Conservation (phyloP, 495 filamentous ascomycete species). For the Entonaema liquescens region DNA sequence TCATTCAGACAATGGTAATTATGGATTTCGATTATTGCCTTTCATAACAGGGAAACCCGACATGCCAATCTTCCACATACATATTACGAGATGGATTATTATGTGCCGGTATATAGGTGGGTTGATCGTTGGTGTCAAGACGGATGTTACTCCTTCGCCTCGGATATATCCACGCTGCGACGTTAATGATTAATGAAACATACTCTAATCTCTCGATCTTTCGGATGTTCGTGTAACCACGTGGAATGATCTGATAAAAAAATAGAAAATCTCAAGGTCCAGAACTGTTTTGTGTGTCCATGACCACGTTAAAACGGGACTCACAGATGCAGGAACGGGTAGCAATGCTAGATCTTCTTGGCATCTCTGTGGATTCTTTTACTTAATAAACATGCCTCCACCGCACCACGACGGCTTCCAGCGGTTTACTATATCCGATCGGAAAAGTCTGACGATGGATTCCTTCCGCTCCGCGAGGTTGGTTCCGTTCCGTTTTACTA, state of each 20-base stretch:
- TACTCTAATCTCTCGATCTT: constrained; percentile 19
- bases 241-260: constrained; percentile 30
- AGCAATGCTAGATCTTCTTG: constrained; percentile 38
- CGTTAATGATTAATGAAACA: too few species aligned
- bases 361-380: constrained; percentile 7
- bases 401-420: constrained; percentile 18
- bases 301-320: constrained; percentile 23
- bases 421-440: constrained; percentile 23
- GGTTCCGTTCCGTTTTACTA: not conserved
- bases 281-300: constrained; percentile 14
- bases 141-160: not conserved
- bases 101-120: constrained; percentile 15
- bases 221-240: constrained; percentile 35
- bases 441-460: not conserved
- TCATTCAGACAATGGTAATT: constrained; percentile 1
- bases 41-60: not conserved
- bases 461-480: not conserved
- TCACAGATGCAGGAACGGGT: constrained; percentile 35
- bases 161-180: constrained; percentile 9
- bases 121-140: constrained; percentile 5
- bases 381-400: constrained; percentile 4
- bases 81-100: constrained; percentile 13
- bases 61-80: not conserved
- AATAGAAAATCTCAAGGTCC: constrained; percentile 16
- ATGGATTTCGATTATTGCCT: not conserved